Evolutionary conservation across 164 flowering plant species (phyloP).

Genomic region (Pachysandra terminalis): DNA sequence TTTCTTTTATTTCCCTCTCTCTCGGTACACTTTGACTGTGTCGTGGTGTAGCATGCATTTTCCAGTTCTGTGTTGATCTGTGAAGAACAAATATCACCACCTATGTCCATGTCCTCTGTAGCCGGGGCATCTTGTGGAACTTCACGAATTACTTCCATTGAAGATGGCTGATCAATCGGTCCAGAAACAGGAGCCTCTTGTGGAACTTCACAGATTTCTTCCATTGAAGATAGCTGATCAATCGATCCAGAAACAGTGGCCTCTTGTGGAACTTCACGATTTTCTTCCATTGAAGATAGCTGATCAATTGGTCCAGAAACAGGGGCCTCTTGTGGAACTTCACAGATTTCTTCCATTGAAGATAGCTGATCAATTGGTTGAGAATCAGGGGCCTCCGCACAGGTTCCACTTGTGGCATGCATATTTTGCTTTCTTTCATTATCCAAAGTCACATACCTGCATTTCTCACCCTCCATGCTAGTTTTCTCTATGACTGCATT

Average conservation of each 20-base stretch:
- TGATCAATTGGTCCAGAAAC: no score
- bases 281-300: no score
- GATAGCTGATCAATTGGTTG: no score
- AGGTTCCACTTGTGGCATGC: background rate
- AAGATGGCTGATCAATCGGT: no score
- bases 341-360: constrained; percentile 11
- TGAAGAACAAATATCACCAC: constrained; percentile 8
- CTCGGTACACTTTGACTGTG: constrained; percentile 11
- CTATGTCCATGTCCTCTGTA: constrained; percentile 3
- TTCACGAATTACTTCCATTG: no score
- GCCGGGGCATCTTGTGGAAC: no score
- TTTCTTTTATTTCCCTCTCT: constrained; percentile 38
- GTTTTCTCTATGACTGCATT: background rate
- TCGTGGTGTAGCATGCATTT: constrained; percentile 8
- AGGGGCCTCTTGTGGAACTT: constrained; percentile 14
- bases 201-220: no score
- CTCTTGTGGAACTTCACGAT: no score
- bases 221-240: no score
- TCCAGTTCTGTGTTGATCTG: constrained; percentile 17
- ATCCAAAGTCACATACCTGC: background rate
- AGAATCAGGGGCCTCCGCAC: constrained; percentile 7
- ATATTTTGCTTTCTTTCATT: constrained; percentile 12
- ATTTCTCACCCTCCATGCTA: background rate
- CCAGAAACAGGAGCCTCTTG: no score
- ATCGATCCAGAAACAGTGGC: no score